A percentile compares a stretch with the other conserved stretches of the same genome.
These are phyloP conservation scores for Aspergillus udagawae DNA, from an alignment of 2,329 filamentous ascomycete genomes.

Conservation along the genomic window DNA sequence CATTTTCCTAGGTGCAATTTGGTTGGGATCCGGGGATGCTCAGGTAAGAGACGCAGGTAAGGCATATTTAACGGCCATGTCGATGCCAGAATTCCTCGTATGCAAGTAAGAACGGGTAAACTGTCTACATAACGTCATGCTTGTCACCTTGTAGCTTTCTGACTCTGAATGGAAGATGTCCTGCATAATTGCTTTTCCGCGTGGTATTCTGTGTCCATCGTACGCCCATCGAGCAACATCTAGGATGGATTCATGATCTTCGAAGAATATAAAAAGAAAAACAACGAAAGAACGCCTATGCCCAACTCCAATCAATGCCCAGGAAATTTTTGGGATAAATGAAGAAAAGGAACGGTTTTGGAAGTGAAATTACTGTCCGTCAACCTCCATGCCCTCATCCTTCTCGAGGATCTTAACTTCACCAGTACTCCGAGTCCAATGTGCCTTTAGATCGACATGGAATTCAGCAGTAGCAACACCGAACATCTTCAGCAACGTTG, in stretches of 20 bases:
- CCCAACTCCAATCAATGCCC: slow-evolving; percentile 38
- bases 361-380: slow-evolving; percentile 25
- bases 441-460: slow-evolving; percentile 72
- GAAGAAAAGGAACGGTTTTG: slow-evolving; percentile 14
- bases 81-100: slow-evolving; percentile 20
- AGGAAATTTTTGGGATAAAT: slow-evolving; percentile 25
- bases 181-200: slow-evolving; percentile 21
- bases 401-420: slow-evolving; percentile 40
- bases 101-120: slow-evolving; percentile 17
- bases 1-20: slow-evolving; percentile 16
- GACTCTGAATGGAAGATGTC: slow-evolving; percentile 1
- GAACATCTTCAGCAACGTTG: slow-evolving; percentile 89
- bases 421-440: slow-evolving; percentile 40
- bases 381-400: slow-evolving; percentile 40
- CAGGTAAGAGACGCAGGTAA: slow-evolving; percentile 46
- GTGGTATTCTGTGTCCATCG: slow-evolving; percentile 28
- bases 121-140: slow-evolving; percentile 1
- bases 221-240: slow-evolving; percentile 30
- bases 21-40: slow-evolving; percentile 17
- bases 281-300: slow-evolving; percentile 26
- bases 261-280: slow-evolving; percentile 17
- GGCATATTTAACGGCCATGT: slow-evolving; percentile 27
- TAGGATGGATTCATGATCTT: slow-evolving; percentile 12
- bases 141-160: not conserved
- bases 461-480: slow-evolving; percentile 89